Percentiles rank a stretch among this genome's conserved stretches.
Conservation (phyloP, 108 stramenopile species). For the Skeletonema costatum region DNA sequence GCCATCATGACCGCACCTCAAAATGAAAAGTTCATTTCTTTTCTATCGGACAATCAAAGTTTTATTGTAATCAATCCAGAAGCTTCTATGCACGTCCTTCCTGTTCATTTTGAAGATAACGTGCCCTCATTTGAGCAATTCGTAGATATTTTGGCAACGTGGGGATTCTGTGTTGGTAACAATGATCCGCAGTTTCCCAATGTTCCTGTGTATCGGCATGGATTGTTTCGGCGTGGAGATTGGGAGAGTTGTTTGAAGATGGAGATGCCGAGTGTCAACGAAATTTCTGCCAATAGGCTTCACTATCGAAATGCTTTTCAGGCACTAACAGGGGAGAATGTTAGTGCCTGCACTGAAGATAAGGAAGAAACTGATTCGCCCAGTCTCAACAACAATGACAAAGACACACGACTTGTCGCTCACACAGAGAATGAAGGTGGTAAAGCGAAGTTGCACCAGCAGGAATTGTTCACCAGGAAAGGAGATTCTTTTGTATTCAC, state of each 20-base stretch:
- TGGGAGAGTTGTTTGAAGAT: neutral
- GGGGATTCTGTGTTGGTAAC: neutral
- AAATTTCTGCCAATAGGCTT: too few species aligned
- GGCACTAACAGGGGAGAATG: too few species aligned
- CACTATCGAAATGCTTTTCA: too few species aligned
- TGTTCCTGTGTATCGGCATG: neutral
- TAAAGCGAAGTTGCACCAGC: too few species aligned
- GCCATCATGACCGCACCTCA: constrained; percentile 20
- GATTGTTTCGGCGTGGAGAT: neutral
- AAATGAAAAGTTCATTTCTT: constrained; percentile 16
- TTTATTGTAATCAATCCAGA: constrained; percentile 31
- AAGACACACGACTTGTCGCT: too few species aligned
- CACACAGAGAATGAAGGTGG: too few species aligned
- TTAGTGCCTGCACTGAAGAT: too few species aligned
- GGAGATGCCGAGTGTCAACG: neutral
- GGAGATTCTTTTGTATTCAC: too few species aligned
- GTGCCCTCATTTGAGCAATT: constrained; percentile 19
- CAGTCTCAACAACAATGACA: too few species aligned
- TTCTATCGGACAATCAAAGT: constrained; percentile 24
- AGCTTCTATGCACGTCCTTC: constrained; percentile 11
- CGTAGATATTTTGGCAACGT: constrained; percentile 4
- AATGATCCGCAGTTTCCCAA: neutral
- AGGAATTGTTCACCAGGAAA: too few species aligned
- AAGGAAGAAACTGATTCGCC: too few species aligned
- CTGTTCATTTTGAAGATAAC: constrained; percentile 14